Conservation (phyloP, 805 yeast genomes). For the Schizosaccharomyces japonicus region DNA sequence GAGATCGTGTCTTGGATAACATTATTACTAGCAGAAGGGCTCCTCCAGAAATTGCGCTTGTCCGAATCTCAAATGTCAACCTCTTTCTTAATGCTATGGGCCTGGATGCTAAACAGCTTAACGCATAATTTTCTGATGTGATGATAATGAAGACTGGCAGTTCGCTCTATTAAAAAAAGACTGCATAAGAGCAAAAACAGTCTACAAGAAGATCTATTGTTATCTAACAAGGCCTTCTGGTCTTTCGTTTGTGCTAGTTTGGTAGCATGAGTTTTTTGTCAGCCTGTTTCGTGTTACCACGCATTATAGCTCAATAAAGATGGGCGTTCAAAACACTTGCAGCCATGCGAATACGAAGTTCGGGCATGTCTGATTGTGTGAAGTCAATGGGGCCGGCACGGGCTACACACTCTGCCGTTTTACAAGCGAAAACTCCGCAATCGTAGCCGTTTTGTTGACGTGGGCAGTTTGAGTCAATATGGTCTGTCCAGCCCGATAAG, state of each 20-base stretch:
- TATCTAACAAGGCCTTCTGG: too few relatives aligned
- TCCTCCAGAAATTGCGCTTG: slow-evolving; percentile 27
- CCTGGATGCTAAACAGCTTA: slow-evolving; percentile 38
- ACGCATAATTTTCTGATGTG: slow-evolving; percentile 10
- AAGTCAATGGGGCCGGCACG: slow-evolving; percentile 28
- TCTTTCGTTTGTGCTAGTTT: too few relatives aligned
- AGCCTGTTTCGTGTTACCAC: background rate
- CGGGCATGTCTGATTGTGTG: slow-evolving; percentile 43
- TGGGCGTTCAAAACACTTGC: slow-evolving; percentile 25
- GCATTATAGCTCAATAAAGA: slow-evolving; percentile 12
- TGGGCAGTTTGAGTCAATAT: slow-evolving; percentile 29
- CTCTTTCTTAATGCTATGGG: slow-evolving; percentile 92
- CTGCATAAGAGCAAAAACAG: too few relatives aligned
- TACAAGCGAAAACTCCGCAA: slow-evolving; percentile 84
- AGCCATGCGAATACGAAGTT: slow-evolving; percentile 45
- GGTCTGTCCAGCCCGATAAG: slow-evolving; percentile 13
- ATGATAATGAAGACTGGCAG: background rate
- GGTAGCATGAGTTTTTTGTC: background rate
- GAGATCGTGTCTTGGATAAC: slow-evolving; percentile 78
- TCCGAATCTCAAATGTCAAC: slow-evolving; percentile 57
- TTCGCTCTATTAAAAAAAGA: too few relatives aligned
- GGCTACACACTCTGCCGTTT: slow-evolving; percentile 42
- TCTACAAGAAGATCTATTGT: too few relatives aligned
- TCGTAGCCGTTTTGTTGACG: slow-evolving; percentile 77
- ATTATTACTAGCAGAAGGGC: slow-evolving; percentile 52